Conservation (phyloP, 176 grass and related monocot genomes). For the Musa schizocarpa region DNA sequence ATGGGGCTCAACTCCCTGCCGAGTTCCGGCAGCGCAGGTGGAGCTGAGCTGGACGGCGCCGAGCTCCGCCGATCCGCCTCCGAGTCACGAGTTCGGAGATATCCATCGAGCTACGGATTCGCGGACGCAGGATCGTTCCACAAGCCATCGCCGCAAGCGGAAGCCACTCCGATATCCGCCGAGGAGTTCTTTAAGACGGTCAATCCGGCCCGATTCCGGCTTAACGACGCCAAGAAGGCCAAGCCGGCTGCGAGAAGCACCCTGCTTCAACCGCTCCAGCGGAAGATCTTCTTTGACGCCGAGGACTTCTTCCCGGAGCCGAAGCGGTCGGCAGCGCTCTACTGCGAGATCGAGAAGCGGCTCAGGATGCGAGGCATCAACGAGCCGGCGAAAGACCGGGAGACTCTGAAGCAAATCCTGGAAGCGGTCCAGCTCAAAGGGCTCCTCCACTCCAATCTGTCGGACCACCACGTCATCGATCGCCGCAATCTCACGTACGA, state of each 20-base stretch:
- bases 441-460: slow-evolving; percentile 38
- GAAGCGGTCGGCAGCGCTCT: slow-evolving; percentile 35
- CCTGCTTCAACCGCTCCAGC: slow-evolving; percentile 21
- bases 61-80: slow-evolving; percentile 85
- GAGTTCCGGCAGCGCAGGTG: background rate
- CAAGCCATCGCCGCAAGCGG: background rate
- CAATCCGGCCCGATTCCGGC: slow-evolving; percentile 14
- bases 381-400: slow-evolving; percentile 49
- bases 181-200: background rate
- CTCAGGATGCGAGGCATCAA: slow-evolving; percentile 85
- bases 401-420: slow-evolving; percentile 89
- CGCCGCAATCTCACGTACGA: slow-evolving; percentile 26
- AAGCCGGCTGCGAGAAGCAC: background rate
- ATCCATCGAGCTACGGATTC: slow-evolving; percentile 52
- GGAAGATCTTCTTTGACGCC: slow-evolving; percentile 58
- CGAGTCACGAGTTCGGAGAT: slow-evolving; percentile 48
- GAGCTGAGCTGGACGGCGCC: background rate
- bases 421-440: slow-evolving; percentile 94
- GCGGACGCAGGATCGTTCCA: slow-evolving; percentile 42
- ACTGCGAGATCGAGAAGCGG: slow-evolving; percentile 86
- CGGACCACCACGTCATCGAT: background rate
- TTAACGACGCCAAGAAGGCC: background rate
- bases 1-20: slow-evolving; percentile 87
- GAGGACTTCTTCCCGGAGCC: slow-evolving; percentile 82
- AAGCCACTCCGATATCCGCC: background rate